Conservation (phyloP, 108 stramenopile genomes). For the Cyclotella atomus region DNA sequence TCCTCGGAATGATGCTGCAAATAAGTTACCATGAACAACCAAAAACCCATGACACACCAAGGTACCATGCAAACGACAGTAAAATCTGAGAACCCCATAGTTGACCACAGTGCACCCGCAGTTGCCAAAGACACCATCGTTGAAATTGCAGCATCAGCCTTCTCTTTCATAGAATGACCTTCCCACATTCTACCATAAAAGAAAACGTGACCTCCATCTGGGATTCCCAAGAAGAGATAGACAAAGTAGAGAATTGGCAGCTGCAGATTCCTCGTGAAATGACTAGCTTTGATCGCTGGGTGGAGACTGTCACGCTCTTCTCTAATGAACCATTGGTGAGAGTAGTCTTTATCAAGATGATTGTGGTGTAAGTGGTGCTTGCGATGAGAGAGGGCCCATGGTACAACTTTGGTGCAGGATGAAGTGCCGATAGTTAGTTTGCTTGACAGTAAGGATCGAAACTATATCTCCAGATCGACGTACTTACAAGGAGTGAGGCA, state of each 20-base stretch:
- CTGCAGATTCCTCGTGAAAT: constrained; percentile 59
- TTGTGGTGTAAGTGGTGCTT: constrained; percentile 75
- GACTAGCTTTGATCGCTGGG: constrained; percentile 51
- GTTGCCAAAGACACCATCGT: constrained; percentile 55
- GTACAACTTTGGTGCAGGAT: too few relatives aligned
- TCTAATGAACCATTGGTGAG: constrained; percentile 78
- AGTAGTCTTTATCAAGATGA: constrained; percentile 67
- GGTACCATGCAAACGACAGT: constrained; percentile 74
- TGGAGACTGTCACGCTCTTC: constrained; percentile 60
- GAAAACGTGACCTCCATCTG: constrained; percentile 75
- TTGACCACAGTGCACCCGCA: constrained; percentile 56
- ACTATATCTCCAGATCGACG: too few relatives aligned
- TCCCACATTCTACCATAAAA: constrained; percentile 85
- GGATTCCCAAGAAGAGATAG: constrained; percentile 66
- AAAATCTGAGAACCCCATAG: constrained; percentile 65
- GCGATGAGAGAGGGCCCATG: constrained; percentile 61
- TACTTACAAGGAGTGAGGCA: constrained; percentile 80
- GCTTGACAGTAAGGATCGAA: too few relatives aligned
- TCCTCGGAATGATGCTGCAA: constrained; percentile 90
- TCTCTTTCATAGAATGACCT: constrained; percentile 48
- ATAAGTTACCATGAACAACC: constrained; percentile 95
- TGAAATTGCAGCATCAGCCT: constrained; percentile 52
- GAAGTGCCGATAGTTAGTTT: too few relatives aligned
- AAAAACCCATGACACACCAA: constrained; percentile 79
- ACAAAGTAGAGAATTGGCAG: constrained; percentile 74